A percentile compares a stretch with the other conserved stretches of the same genome.
Evolutionary conservation across 2,329 filamentous ascomycete species (phyloP).

Genomic region (Herpomyces periplanetae): DNA sequence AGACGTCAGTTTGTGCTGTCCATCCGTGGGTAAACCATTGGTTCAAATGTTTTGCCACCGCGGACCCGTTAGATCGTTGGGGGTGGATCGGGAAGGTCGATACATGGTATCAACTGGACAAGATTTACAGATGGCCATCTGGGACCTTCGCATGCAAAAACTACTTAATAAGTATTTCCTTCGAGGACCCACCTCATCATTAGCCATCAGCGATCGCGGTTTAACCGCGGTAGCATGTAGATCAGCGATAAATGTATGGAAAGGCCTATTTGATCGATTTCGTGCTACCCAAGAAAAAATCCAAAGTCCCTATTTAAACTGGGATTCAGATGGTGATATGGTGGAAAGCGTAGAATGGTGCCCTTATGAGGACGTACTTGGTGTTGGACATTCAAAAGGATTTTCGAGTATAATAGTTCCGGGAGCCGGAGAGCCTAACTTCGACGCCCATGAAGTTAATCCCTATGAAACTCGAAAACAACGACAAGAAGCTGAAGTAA

Average conservation of each 20-base stretch:
- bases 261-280: slow-evolving; percentile 42
- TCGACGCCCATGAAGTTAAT: slow-evolving; percentile 66
- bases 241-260: slow-evolving; percentile 61
- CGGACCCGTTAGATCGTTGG: slow-evolving; percentile 49
- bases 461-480: slow-evolving; percentile 80
- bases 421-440: slow-evolving; percentile 86
- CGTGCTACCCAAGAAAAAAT: slow-evolving; percentile 31
- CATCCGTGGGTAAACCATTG: slow-evolving; percentile 45
- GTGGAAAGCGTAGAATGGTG: slow-evolving; percentile 64
- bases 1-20: slow-evolving; percentile 75
- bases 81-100: slow-evolving; percentile 50
- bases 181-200: slow-evolving; percentile 35
- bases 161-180: slow-evolving; percentile 69
- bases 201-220: slow-evolving; percentile 58
- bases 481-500: slow-evolving; percentile 66
- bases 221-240: slow-evolving; percentile 69
- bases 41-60: slow-evolving; percentile 68
- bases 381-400: slow-evolving; percentile 41
- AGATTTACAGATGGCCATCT: slow-evolving; percentile 64
- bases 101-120: slow-evolving; percentile 89
- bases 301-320: slow-evolving; percentile 60
- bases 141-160: slow-evolving; percentile 77
- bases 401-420: slow-evolving; percentile 71
- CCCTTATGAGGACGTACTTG: slow-evolving; percentile 70
- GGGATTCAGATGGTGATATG: slow-evolving; percentile 45